Conservation (phyloP, 164 flowering plant genomes). For the Vitis amurensis region DNA sequence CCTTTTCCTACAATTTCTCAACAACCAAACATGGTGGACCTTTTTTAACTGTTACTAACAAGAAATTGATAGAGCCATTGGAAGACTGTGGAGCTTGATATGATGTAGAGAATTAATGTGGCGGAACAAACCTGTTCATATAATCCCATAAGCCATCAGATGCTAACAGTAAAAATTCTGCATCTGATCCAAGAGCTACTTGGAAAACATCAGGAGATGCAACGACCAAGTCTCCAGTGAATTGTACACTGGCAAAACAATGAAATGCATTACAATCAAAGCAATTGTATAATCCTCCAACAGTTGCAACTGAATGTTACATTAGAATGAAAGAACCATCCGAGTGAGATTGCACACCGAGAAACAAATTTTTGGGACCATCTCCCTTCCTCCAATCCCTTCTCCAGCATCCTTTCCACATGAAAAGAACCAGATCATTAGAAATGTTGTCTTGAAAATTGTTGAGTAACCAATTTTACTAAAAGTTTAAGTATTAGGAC, state of each 20-base stretch:
- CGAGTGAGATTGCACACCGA: constrained; percentile 42
- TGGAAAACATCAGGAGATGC: constrained; percentile 74
- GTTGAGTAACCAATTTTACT: too few species aligned
- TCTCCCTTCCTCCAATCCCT: constrained; percentile 82
- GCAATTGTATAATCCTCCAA: constrained; percentile 3
- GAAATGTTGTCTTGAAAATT: neutral
- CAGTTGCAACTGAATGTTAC: neutral
- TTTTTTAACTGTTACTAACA: too few species aligned
- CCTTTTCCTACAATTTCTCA: too few species aligned
- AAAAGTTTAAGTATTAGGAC: too few species aligned
- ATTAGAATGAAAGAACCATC: neutral
- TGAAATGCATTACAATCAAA: constrained; percentile 3
- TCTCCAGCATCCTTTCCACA: constrained; percentile 72
- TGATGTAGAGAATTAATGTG: neutral
- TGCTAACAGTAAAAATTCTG: constrained; percentile 80
- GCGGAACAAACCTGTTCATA: constrained; percentile 62
- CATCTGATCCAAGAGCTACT: constrained; percentile 69
- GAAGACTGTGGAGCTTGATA: too few species aligned
- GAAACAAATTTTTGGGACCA: constrained; percentile 86
- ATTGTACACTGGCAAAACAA: constrained; percentile 50
- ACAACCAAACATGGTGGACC: too few species aligned
- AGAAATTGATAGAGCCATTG: too few species aligned
- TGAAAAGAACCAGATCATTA: constrained; percentile 5
- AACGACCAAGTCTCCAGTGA: constrained; percentile 71
- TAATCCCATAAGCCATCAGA: constrained; percentile 99